Evolutionary conservation across 2,329 filamentous ascomycete species (phyloP), one percentile per base, ranked within the genome.

Genomic region (Cephalotrichum gorgonifer): DNA sequence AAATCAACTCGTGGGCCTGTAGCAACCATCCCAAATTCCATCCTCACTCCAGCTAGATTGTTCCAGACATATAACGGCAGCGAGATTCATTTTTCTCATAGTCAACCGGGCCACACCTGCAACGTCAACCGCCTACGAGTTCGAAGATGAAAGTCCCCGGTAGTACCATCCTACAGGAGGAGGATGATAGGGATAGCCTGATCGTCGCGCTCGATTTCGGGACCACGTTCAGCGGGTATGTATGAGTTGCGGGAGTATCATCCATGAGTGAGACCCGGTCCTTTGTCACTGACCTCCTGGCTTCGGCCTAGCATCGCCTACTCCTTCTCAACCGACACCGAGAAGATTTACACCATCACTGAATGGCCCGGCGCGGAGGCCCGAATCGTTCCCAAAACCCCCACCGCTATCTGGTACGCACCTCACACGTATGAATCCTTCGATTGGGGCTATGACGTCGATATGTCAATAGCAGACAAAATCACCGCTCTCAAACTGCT

Each of bases 401-500:
- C 43, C 9, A 44, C 43, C 6, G 26, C 17, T 2, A 30, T 44
- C 11, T 15, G 23, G 15, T 44, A 44, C n/a, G 20, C n/a, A 14
- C 6, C 15, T 20, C n/a, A 15, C 26, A 20, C n/a, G 4, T 31
- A 6, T 3, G 12, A 11, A 7, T 12, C 12, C 5, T 20, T 30
- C n/a, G 8, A 31, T 14, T 44, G 43, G 43, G 43, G 43, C 6
- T 44, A 44, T n/a, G 15, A 44, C 17, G 14, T 44, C 17, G 43
- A 44, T 7, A 14, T 44, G 5, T 20, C 43, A n/a, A 6, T 20
- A 3, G 26, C 15, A 11, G 43, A 44, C 9, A 44, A 44, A n/a
- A 44, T 44, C 17, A 44, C 27, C 23, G 43, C 26, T 15, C 43
- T 44, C 26, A 44, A 44, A 27, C 43, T 44, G 15, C 43, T 44